Conservation (phyloP, 2,329 filamentous ascomycete genomes). For the Colletotrichum lentis region DNA sequence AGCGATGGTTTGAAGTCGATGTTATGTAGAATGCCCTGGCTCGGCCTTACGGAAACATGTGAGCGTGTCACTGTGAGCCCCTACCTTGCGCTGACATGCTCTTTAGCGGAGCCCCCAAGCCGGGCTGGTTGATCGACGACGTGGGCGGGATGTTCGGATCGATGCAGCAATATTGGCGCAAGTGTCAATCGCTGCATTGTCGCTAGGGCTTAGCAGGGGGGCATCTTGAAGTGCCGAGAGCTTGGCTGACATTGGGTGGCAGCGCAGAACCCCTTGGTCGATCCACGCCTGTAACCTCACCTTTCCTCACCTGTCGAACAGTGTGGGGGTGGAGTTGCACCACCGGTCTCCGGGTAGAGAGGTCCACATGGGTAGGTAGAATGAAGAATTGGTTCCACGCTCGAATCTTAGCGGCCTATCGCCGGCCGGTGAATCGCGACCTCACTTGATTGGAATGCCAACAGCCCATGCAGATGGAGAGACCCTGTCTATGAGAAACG, state of each 20-base stretch:
- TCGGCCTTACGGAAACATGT: constrained; percentile 26
- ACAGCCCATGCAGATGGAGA: not conserved
- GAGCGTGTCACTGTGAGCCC: constrained; percentile 10
- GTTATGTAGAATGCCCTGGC: constrained; percentile 8
- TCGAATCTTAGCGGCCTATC: not conserved
- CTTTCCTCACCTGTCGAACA: constrained; percentile 4
- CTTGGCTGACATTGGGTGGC: constrained; percentile 1
- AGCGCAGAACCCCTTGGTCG: not conserved
- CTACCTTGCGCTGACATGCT: constrained; percentile 1
- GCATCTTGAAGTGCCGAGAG: constrained; percentile 6
- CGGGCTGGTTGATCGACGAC: constrained; percentile 29
- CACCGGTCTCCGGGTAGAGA: not conserved
- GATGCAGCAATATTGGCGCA: constrained; percentile 16
- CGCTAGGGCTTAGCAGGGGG: constrained; percentile 17
- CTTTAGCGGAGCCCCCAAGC: constrained; percentile 21
- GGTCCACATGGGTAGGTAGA: too few relatives aligned
- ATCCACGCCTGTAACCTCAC: not conserved
- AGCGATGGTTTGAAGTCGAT: not conserved
- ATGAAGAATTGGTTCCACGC: not conserved
- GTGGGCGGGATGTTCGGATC: constrained; percentile 30
- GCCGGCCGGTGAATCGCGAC: not conserved
- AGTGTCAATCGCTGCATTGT: constrained; percentile 27
- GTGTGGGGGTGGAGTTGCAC: not conserved
- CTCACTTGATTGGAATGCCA: not conserved
- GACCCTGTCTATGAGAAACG: not conserved